phyloP scores from a whole-genome alignment of 768 basidiomycete genomes.

The Russula earlei region DNA sequence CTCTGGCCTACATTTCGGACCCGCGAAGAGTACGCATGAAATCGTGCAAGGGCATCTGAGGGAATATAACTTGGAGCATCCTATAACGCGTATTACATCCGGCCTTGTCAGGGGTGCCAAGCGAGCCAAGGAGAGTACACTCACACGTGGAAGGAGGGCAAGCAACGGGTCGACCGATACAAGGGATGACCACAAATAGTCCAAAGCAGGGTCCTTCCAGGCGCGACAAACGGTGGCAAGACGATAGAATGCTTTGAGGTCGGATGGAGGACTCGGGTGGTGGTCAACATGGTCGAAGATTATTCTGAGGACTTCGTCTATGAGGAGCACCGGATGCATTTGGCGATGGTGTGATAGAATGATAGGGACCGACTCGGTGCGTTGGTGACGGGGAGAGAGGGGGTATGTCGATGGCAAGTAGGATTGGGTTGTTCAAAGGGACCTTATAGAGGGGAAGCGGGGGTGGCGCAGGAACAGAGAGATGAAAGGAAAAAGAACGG shows the following conservation, averaged over 20 bases:
- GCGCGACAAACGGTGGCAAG: conserved; percentile 19
- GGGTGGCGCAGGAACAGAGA: not conserved
- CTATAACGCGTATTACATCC: not conserved
- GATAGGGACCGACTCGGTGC: not conserved
- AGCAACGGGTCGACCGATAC: conserved; percentile 18
- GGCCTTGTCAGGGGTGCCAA: not conserved
- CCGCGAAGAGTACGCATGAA: conserved; percentile 18
- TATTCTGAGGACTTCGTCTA: conserved; percentile 19
- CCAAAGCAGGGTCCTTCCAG: conserved; percentile 20
- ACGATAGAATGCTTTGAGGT: conserved; percentile 12
- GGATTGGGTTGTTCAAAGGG: not conserved
- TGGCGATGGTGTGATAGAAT: not conserved
- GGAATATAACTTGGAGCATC: not conserved
- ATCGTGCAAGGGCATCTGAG: conserved; percentile 3
- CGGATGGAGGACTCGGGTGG: conserved; percentile 2
- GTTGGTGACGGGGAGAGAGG: not conserved
- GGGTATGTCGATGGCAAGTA: not conserved
- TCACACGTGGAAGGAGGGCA: conserved; percentile 16
- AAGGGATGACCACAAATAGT: conserved; percentile 18
- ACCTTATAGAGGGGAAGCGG: not conserved
- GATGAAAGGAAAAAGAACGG: conserved; percentile 1
- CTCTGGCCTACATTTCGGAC: conserved; percentile 16
- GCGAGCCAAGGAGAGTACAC: not conserved
- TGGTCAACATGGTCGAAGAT: conserved; percentile 18
- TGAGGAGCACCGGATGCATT: conserved; percentile 19